Percentiles rank a stretch among this genome's conserved stretches.
phyloP scores from a whole-genome alignment of 1,284 basidiomycete genomes.

The Cerioporus squamosus region DNA sequence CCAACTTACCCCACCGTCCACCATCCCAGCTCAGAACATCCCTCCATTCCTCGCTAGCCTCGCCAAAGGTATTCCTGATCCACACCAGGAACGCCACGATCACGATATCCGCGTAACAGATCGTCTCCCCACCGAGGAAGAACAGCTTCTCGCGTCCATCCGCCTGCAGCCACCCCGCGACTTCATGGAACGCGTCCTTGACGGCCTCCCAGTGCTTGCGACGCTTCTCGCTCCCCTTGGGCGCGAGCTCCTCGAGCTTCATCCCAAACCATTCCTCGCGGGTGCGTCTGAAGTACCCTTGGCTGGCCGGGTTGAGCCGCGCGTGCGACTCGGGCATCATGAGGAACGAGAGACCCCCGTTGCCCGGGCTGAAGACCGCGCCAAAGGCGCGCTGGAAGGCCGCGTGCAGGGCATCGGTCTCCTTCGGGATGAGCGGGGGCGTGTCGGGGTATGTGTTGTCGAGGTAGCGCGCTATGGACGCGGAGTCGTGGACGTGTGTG shows the following conservation, averaged over 20 bases:
- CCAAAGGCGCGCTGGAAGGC: conserved; percentile 18
- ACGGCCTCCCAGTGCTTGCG: conserved; percentile 14
- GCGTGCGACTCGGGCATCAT: conserved; percentile 3
- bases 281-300: conserved; percentile 19
- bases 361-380: not conserved
- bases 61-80: conserved; percentile 12
- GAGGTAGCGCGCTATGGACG: conserved; percentile 31
- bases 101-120: conserved; percentile 20
- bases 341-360: conserved; percentile 1
- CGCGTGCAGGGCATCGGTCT: conserved; percentile 20
- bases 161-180: conserved; percentile 14
- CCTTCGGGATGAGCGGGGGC: conserved; percentile 21
- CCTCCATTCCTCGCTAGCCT: conserved; percentile 24
- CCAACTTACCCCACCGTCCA: conserved; percentile 23
- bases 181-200: conserved; percentile 9
- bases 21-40: conserved; percentile 16
- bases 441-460: conserved; percentile 32
- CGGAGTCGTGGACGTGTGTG: conserved; percentile 25
- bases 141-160: conserved; percentile 12
- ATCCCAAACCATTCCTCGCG: conserved; percentile 18
- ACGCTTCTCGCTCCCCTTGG: conserved; percentile 4
- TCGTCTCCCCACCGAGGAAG: conserved; percentile 13
- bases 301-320: conserved; percentile 14
- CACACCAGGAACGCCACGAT: conserved; percentile 20
- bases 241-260: conserved; percentile 20